Evolutionary conservation across 2,329 filamentous ascomycete genomes (phyloP), one percentile per base, ranked within the genome.

Genomic region (Dactylellina sp.): DNA sequence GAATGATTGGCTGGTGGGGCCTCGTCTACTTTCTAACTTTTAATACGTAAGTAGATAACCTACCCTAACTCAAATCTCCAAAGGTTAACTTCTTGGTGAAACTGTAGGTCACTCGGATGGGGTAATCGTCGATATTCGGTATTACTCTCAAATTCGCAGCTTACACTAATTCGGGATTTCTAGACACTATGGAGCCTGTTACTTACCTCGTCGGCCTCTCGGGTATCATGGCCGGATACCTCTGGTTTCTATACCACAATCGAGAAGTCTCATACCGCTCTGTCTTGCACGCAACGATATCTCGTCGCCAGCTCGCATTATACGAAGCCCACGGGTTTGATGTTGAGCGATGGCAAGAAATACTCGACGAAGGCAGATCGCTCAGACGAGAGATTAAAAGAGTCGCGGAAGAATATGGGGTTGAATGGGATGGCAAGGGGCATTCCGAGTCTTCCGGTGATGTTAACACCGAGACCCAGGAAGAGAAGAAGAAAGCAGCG

Each of bases 241-340:
- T 96, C 61, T 97, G 92, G 92, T 97, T 97, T 80, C 83, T 97
- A 11, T 96, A 93, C 82, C 91, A 97, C 83, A 96, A 93, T 82
- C 88, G 91, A 18, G 93, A 97, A 81, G 89, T 96, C 9, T 91
- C 88, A 76, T 97, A 97, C 83, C 89, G 91, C 77, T 89, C 89
- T 1, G 92, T 93, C 25, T 88, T 97, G 83, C 93, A 96, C 80
- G 86, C 96, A 61, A 97, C 93, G 5, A 90, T 97, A 39, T 91
- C 88, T 39, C 86, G 88, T 37, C 86, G 93, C 3, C 93, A 96
- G 81, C 86, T 87, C 62, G 87, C 89, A 59, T 83, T 97, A 9
- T 97, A 97, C 80, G 85, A 90, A 77, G 83, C 85, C 46, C 87
- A 88, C 9, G 91, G 91, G 0, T 92, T 97, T 77, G 89, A 97